Conservation (phyloP, 352 stramenopile genomes). For the Phytophthora chlamydospora region DNA sequence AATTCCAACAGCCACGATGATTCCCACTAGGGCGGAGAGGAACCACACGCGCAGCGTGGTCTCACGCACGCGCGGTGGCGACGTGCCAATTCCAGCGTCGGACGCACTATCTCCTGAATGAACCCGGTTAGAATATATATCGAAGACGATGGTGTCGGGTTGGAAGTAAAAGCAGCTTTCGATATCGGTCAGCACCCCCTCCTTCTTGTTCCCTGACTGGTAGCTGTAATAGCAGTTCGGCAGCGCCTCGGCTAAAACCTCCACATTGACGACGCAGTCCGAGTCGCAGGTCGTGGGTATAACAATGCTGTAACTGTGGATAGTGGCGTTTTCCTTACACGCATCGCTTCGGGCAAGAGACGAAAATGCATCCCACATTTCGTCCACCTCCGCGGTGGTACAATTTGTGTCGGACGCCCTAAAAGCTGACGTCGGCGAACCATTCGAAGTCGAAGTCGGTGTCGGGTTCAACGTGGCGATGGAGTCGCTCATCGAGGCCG, state of each 20-base stretch:
- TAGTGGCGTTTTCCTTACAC: conserved; percentile 22
- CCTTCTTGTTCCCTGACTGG: conserved; percentile 44
- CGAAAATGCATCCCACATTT: conserved; percentile 23
- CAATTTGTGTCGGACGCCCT: conserved; percentile 12
- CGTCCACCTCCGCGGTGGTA: conserved; percentile 19
- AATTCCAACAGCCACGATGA: no score
- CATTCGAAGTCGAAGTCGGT: conserved; percentile 1
- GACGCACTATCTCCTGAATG: conserved; percentile 4
- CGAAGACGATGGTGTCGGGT: no score
- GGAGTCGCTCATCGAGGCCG: no score
- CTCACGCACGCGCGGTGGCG: neutral
- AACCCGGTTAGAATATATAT: conserved; percentile 2
- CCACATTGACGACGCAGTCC: conserved; percentile 25
- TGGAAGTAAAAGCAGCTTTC: no score
- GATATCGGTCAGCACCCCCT: conserved; percentile 10
- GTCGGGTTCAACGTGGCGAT: conserved; percentile 1
- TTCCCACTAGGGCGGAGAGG: neutral
- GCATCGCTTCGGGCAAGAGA: conserved; percentile 28
- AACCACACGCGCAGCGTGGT: conserved; percentile 6
- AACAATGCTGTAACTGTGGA: conserved; percentile 25
- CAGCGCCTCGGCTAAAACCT: conserved; percentile 19
- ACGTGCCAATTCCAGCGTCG: neutral
- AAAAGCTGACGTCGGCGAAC: conserved; percentile 11
- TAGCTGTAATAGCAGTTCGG: conserved; percentile 46
- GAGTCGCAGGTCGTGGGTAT: conserved; percentile 40